Percentiles rank a stretch among this genome's conserved stretches.
These are phyloP conservation scores for Ogataea salicorniae DNA, from an alignment of 805 yeast species.

Conservation along the genomic window DNA sequence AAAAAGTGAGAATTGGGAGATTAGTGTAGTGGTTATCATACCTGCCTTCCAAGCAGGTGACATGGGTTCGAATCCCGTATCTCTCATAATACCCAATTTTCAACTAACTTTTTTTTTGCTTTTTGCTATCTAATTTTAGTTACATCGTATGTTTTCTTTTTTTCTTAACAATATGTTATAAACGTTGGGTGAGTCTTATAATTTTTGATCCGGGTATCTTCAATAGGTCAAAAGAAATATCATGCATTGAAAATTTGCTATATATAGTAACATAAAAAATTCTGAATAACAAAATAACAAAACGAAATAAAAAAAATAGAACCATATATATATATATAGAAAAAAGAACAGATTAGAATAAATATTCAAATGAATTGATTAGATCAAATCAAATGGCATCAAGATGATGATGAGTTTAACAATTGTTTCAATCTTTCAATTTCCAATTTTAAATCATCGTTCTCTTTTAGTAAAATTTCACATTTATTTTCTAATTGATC, in stretches of 20 bases:
- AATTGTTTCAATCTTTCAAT: slow-evolving; percentile 45
- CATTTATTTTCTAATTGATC: slow-evolving; percentile 74
- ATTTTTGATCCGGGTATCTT: too few species aligned
- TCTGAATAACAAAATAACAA: too few species aligned
- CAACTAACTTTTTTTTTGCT: slow-evolving; percentile 21
- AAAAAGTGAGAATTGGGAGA: slow-evolving; percentile 57
- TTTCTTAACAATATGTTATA: too few species aligned
- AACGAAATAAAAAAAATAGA: too few species aligned
- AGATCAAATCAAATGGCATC: background rate
- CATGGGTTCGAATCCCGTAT: slow-evolving; percentile 94
- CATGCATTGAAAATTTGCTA: too few species aligned
- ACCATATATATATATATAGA: background rate
- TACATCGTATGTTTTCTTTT: too few species aligned
- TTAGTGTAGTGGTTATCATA: slow-evolving; percentile 91
- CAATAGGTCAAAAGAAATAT: too few species aligned
- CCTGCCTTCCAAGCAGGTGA: slow-evolving; percentile 92
- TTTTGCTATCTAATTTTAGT: too few species aligned
- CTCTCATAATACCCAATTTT: slow-evolving; percentile 44
- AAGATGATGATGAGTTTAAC: slow-evolving; percentile 25
- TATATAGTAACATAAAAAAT: too few species aligned
- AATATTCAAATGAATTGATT: too few species aligned
- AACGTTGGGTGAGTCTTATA: too few species aligned
- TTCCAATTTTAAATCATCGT: slow-evolving; percentile 58
- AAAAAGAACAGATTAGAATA: too few species aligned
- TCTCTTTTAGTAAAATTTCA: slow-evolving; percentile 54